Percentiles rank a stretch among this genome's conserved stretches.
Conservation (phyloP, 257 asterid genomes). For the Craterostigma plantagineum region DNA sequence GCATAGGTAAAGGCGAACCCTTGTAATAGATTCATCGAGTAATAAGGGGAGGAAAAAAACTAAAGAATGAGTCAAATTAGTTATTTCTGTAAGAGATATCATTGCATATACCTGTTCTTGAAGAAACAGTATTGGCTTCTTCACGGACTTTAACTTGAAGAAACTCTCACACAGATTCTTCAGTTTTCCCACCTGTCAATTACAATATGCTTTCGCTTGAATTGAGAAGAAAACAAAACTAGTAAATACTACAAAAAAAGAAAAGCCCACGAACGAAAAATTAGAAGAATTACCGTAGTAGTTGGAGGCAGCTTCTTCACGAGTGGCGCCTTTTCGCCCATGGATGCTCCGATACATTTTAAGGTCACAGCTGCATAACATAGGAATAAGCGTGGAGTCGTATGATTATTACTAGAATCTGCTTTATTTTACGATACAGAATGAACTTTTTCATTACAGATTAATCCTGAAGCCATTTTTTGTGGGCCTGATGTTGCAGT, state of each 20-base stretch:
- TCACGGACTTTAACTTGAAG: conserved; percentile 77
- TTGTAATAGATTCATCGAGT: conserved; percentile 6
- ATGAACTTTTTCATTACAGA: conserved; percentile 36
- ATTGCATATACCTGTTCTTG: conserved; percentile 63
- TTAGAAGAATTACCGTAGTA: conserved; percentile 38
- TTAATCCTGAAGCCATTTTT: conserved; percentile 77
- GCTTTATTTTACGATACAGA: conserved; percentile 2
- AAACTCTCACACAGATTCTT: conserved; percentile 76
- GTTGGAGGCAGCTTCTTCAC: conserved; percentile 67
- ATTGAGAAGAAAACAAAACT: too few relatives aligned
- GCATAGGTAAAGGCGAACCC: conserved; percentile 59
- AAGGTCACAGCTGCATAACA: conserved; percentile 49
- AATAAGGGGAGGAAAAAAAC: not conserved
- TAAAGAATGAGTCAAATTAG: not conserved
- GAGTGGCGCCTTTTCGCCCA: conserved; percentile 63
- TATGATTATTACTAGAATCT: not conserved
- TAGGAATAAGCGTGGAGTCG: conserved; percentile 6
- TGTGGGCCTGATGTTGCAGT: conserved; percentile 61
- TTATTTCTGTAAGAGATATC: not conserved
- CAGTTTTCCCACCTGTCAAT: conserved; percentile 70
- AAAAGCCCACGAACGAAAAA: not conserved
- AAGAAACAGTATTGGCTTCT: conserved; percentile 56
- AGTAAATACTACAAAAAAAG: not conserved
- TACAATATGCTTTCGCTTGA: conserved; percentile 2
- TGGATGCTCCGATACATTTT: conserved; percentile 82